These are phyloP conservation scores for Porcisia deanei DNA, from an alignment of 208 protist species.

Conservation along the genomic window DNA sequence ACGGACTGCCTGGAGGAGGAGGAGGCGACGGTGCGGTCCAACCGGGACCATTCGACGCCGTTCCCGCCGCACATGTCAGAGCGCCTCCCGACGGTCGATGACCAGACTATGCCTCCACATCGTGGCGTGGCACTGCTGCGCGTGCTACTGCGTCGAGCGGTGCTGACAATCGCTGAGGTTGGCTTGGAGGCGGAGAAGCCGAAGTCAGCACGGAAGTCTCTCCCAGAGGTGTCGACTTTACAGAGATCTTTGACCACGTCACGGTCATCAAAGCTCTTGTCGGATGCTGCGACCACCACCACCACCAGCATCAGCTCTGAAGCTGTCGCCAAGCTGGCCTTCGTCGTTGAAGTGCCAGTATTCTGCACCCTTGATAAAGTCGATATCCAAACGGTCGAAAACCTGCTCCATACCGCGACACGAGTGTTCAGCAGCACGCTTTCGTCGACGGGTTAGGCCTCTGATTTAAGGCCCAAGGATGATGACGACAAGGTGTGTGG, in stretches of 20 bases:
- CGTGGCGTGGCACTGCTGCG: slow-evolving; percentile 49
- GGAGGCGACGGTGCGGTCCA: slow-evolving; percentile 6
- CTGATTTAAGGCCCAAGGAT: background rate
- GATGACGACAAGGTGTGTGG: no score
- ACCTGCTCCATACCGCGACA: slow-evolving; percentile 21
- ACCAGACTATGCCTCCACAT: slow-evolving; percentile 13
- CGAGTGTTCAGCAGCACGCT: slow-evolving; percentile 29
- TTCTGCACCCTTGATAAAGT: slow-evolving; percentile 13
- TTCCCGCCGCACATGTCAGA: background rate
- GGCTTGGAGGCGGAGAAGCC: slow-evolving; percentile 18
- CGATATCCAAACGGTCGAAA: slow-evolving; percentile 23
- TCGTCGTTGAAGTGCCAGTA: slow-evolving; percentile 25
- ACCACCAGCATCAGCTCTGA: background rate
- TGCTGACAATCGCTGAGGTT: slow-evolving; percentile 30
- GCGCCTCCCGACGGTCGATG: background rate
- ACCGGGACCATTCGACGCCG: background rate
- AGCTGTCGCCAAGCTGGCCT: background rate
- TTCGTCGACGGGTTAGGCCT: background rate
- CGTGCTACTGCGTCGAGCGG: slow-evolving; percentile 51
- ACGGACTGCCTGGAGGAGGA: slow-evolving; percentile 28
- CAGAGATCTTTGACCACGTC: background rate
- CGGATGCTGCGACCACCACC: background rate
- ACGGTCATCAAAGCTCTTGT: background rate
- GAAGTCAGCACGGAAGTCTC: background rate
- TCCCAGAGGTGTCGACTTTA: background rate